A percentile compares a stretch with the other conserved stretches of the same genome.
Conservation (phyloP, 2,329 filamentous ascomycete genomes). For the Aureobasidium lini region DNA sequence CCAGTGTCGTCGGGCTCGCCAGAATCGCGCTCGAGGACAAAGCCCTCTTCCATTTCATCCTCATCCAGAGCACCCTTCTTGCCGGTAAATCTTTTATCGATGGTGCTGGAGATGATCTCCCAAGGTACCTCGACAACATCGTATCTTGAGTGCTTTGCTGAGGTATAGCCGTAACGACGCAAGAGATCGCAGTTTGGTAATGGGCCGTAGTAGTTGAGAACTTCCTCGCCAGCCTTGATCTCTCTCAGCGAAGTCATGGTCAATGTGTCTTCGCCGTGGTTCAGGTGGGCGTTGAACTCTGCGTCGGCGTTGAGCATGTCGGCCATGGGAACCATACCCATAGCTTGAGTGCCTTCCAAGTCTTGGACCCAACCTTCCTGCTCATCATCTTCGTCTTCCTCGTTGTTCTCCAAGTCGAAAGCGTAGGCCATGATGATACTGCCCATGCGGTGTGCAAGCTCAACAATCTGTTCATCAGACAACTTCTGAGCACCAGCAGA, state of each 20-base stretch:
- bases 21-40: slow-evolving; percentile 13
- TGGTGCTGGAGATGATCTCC: slow-evolving; percentile 39
- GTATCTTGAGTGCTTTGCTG: slow-evolving; percentile 64
- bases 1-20: slow-evolving; percentile 12
- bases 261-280: slow-evolving; percentile 52
- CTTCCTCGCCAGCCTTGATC: slow-evolving; percentile 64
- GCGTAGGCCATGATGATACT: slow-evolving; percentile 89
- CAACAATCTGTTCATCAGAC: slow-evolving; percentile 42
- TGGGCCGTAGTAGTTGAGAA: slow-evolving; percentile 85
- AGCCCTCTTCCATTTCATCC: slow-evolving; percentile 10
- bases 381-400: slow-evolving; percentile 50
- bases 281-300: slow-evolving; percentile 61
- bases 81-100: slow-evolving; percentile 3
- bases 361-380: slow-evolving; percentile 42
- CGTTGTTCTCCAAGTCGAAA: slow-evolving; percentile 63
- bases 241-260: slow-evolving; percentile 64
- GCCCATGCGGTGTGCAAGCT: slow-evolving; percentile 69
- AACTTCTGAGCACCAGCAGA: slow-evolving; percentile 32
- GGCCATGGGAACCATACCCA: slow-evolving; percentile 87
- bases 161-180: slow-evolving; percentile 82
- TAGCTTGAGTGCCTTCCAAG: slow-evolving; percentile 45
- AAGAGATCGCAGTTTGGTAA: slow-evolving; percentile 76
- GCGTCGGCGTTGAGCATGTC: slow-evolving; percentile 87
- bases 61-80: neutral
- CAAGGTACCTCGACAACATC: slow-evolving; percentile 76